A percentile compares a stretch with the other conserved stretches of the same genome.
Conservation (phyloP, 2,329 filamentous ascomycete species). For the Helotiales sp. region DNA sequence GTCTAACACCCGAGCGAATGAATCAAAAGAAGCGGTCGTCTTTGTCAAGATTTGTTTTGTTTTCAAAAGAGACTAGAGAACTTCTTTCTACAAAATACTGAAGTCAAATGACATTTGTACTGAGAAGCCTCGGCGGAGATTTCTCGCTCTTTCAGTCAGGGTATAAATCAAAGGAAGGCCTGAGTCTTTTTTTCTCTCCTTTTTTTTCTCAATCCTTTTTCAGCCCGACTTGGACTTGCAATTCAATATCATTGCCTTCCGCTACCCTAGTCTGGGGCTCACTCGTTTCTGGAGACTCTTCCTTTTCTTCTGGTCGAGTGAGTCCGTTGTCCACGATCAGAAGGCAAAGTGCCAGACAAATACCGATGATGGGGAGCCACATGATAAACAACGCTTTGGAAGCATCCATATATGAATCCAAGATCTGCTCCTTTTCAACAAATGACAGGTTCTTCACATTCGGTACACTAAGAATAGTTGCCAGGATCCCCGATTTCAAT, state of each 20-base stretch:
- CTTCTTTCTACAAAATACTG: too few species aligned
- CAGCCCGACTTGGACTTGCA: conserved; percentile 4
- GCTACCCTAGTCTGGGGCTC: conserved; percentile 8
- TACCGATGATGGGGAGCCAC: conserved; percentile 58
- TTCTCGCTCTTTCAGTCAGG: too few species aligned
- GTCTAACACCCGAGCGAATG: too few species aligned
- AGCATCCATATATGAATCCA: conserved; percentile 57
- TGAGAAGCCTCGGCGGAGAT: too few species aligned
- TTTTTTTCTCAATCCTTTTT: not conserved
- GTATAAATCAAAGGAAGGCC: too few species aligned
- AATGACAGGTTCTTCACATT: conserved; percentile 28
- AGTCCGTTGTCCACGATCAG: conserved; percentile 58
- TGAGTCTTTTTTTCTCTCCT: too few species aligned
- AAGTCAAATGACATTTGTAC: too few species aligned
- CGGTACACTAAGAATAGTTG: conserved; percentile 37
- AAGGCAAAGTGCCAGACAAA: conserved; percentile 55
- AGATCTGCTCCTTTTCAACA: conserved; percentile 45
- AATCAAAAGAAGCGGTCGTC: too few species aligned
- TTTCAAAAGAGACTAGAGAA: too few species aligned
- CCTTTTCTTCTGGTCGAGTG: conserved; percentile 41
- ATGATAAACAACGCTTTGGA: conserved; percentile 61
- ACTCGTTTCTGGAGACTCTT: conserved; percentile 5
- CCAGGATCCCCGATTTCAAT: conserved; percentile 31
- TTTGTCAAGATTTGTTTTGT: too few species aligned
- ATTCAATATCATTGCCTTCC: conserved; percentile 28